Evolutionary conservation across 2,329 filamentous ascomycete species (phyloP).

Genomic region (Aspergillus proliferans): DNA sequence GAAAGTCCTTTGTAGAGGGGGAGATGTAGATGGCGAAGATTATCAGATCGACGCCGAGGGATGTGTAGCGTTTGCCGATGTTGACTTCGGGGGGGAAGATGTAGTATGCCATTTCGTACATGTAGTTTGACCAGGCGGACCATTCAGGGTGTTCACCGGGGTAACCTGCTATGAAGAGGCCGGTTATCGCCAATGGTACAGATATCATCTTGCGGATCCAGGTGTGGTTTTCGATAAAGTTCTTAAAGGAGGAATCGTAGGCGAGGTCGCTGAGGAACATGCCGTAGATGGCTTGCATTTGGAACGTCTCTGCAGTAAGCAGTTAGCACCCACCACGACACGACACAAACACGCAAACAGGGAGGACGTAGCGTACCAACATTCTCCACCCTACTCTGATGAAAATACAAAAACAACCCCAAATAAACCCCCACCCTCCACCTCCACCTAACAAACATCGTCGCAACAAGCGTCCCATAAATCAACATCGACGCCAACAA

Average conservation of each 20-base stretch:
- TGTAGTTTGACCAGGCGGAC: conserved; percentile 43
- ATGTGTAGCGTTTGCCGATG: conserved; percentile 41
- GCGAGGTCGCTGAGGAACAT: conserved; percentile 49
- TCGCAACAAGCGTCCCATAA: conserved; percentile 43
- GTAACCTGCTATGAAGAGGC: conserved; percentile 45
- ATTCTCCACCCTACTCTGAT: conserved; percentile 40
- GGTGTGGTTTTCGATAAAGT: conserved; percentile 39
- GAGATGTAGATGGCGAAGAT: conserved; percentile 49
- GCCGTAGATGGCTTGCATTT: conserved; percentile 47
- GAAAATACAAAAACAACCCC: conserved; percentile 45
- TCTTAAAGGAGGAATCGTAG: conserved; percentile 41
- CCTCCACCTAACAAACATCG: conserved; percentile 40
- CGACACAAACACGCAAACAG: not conserved
- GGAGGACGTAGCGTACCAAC: conserved; percentile 34
- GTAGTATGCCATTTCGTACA: conserved; percentile 36
- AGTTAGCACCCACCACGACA: not conserved
- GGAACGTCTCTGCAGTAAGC: conserved; percentile 45
- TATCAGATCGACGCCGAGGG: conserved; percentile 45
- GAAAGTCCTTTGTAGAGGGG: conserved; percentile 42
- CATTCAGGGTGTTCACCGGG: conserved; percentile 48
- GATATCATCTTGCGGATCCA: conserved; percentile 35
- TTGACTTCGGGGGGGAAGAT: conserved; percentile 44
- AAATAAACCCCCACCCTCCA: conserved; percentile 43
- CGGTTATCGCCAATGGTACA: conserved; percentile 35
- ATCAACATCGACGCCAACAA: conserved; percentile 47